Evolutionary conservation across 352 stramenopile species (phyloP).

Genomic region (Pythium coloratum): DNA sequence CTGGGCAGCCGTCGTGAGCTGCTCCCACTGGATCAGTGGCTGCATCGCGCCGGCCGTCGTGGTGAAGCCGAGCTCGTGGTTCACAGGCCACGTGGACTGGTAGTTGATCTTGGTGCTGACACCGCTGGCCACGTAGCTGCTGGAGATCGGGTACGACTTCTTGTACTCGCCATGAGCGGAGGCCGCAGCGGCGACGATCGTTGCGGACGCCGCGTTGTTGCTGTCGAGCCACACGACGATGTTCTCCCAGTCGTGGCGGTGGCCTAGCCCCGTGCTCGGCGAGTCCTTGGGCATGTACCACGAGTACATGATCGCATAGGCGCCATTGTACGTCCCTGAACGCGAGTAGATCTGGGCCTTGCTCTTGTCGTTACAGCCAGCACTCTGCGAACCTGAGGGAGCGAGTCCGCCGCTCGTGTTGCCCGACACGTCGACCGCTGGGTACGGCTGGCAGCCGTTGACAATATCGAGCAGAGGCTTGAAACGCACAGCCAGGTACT

Average conservation of each 20-base stretch:
- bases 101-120: background rate
- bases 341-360: conserved; percentile 33
- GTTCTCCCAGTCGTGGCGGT: conserved; percentile 28
- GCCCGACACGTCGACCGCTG: conserved; percentile 26
- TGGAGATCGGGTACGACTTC: conserved; percentile 21
- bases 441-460: conserved; percentile 27
- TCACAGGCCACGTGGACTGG: background rate
- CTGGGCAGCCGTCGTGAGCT: background rate
- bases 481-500: conserved; percentile 30
- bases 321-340: conserved; percentile 27
- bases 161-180: conserved; percentile 24
- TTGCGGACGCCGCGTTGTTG: conserved; percentile 16
- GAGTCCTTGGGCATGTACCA: conserved; percentile 52
- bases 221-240: conserved; percentile 38
- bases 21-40: conserved; percentile 12
- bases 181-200: conserved; percentile 11
- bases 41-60: background rate
- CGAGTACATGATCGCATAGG: conserved; percentile 38
- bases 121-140: background rate
- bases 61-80: background rate
- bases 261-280: conserved; percentile 27
- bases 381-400: conserved; percentile 4
- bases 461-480: conserved; percentile 32
- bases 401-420: conserved; percentile 26
- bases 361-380: conserved; percentile 13